Base-by-base conservation (phyloP, 306 rosid genomes). In the Vigna unguiculata region DNA sequence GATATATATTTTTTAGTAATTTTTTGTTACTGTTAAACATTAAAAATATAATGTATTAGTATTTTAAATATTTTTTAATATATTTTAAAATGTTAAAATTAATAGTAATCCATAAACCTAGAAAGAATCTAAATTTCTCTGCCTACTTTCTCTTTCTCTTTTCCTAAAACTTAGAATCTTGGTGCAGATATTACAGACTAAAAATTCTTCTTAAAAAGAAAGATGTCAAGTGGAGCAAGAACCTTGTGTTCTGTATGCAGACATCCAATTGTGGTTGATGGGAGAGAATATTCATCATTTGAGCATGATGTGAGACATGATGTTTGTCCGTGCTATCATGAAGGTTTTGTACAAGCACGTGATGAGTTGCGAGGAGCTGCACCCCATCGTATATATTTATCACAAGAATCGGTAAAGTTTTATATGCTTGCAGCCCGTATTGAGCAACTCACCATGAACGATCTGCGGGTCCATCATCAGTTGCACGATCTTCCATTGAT, bases 221-320 rank as follows among this genome's bases (percentile, higher is more conserved):
- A 34, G 83, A 91, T 89, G 95, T 87, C 97, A 61, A 79, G 84
- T 75, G 87, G 77, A 74, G 88, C 79, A 76, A 88, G 93, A 9
- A 93, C 90, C 71, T 92, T 93, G 97, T 90, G 97, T 84, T 57
- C 85, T 74, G 83, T 25, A n/a, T 92, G 96, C 86, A 70, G 71
- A 19, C 87, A 9, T 66, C 84, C 83, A 9, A 79, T 90, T 38
- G 74, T 85, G 86, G 81, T 84, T 55, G 83, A 41, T 12, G 91
- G 81, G 51, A 75, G 83, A 51, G 86, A n/a, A 79, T 1, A 3
- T n/a, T 15, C 21, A n/a, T n/a, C n/a, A n/a, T n/a, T n/a, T n/a
- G n/a, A n/a, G n/a, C n/a, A n/a, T n/a, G n/a, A n/a, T n/a, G n/a
- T n/a, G n/a, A n/a, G n/a, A n/a, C n/a, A n/a, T n/a, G n/a, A n/a